Conservation (phyloP, 805 yeast genomes). For the Cyberlindnera lachancei region DNA sequence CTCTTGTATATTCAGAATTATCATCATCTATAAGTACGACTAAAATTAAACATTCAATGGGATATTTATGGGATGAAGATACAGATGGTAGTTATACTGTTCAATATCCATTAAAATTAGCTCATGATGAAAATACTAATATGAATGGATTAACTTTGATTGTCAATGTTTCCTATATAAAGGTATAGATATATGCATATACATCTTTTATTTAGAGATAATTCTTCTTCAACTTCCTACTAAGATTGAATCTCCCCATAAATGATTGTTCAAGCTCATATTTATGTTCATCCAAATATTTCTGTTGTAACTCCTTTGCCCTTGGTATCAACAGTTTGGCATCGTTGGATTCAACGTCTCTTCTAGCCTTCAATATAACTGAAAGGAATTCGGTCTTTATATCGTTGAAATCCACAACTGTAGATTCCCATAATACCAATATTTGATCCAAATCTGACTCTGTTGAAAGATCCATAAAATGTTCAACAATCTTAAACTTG, state of each 20-base stretch:
- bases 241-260: constrained; percentile 12
- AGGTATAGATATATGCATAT: constrained; percentile 1
- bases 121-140: too few relatives aligned
- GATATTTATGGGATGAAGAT: constrained; percentile 7
- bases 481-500: constrained; percentile 53
- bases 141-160: constrained; percentile 3
- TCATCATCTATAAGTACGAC: neutral
- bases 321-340: constrained; percentile 10
- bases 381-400: constrained; percentile 67
- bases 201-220: constrained; percentile 3
- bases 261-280: constrained; percentile 7
- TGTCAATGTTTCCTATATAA: constrained; percentile 6
- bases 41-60: constrained; percentile 4
- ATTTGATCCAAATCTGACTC: constrained; percentile 40
- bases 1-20: too few relatives aligned
- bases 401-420: constrained; percentile 63
- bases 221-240: constrained; percentile 9
- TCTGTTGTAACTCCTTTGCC: constrained; percentile 7
- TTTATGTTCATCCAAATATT: constrained; percentile 5
- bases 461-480: constrained; percentile 48
- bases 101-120: too few relatives aligned
- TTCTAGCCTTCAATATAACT: constrained; percentile 45
- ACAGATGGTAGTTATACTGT: constrained; percentile 9
- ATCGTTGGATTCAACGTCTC: constrained; percentile 25
- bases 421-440: constrained; percentile 49